A percentile compares a stretch with the other conserved stretches of the same genome.
These are phyloP conservation scores for Xylaria venustula DNA, from an alignment of 495 filamentous ascomycete genomes.

Conservation along the genomic window DNA sequence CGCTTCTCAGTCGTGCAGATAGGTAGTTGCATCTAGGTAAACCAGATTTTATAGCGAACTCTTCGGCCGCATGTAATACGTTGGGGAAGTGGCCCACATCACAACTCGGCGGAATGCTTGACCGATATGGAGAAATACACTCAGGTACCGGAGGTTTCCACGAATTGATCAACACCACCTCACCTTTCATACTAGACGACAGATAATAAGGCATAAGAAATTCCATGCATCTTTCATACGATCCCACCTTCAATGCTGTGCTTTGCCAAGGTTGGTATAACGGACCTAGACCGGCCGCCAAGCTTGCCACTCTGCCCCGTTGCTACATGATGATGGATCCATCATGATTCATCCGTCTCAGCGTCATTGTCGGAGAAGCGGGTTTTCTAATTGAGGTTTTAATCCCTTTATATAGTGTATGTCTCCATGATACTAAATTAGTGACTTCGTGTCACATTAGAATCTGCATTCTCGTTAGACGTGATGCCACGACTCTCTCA, in stretches of 20 bases:
- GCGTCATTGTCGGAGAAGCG: background rate
- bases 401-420: background rate
- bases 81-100: background rate
- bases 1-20: too few species aligned
- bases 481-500: background rate
- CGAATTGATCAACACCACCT: background rate
- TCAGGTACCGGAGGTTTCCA: background rate
- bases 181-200: background rate
- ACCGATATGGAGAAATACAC: background rate
- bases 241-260: background rate
- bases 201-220: background rate
- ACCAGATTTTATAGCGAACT: too few species aligned
- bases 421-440: background rate
- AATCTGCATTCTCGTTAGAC: background rate
- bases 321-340: too few species aligned
- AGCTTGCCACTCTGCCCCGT: background rate
- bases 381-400: background rate
- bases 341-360: background rate
- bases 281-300: constrained; percentile 3
- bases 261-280: background rate
- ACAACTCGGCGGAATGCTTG: background rate
- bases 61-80: too few species aligned
- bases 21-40: too few species aligned
- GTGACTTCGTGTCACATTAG: background rate
- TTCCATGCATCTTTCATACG: background rate